Evolutionary conservation across 371 early-diverging fungal species (phyloP), one percentile per base, ranked within the genome.

Genomic region (Dichotomocladium elegans): DNA sequence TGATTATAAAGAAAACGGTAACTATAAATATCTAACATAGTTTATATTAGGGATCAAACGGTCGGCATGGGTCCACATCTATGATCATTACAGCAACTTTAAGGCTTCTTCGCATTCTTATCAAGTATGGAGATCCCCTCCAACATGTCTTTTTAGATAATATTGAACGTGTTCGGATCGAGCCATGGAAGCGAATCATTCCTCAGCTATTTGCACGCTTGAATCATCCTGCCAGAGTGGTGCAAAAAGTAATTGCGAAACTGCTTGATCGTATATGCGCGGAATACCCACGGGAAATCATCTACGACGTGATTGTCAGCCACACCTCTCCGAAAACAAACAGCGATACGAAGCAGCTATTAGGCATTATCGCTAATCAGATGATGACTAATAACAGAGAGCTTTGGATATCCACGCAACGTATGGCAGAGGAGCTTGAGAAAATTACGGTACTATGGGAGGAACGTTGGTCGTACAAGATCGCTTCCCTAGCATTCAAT

Each of bases 361-460:
- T 82, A 17, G 49, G 61, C 1, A 33, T 37, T 1, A 84, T 83
- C 44, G 74, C 77, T 0, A 71, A 61, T 17, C 68, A 63, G 8
- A 64, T 81, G 62, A 66, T 72, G 46, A 58, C 62, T 4, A 64
- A 68, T 2, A 68, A 80, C 27, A 73, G 65, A 3, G 57, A 60
- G 1, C 58, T 88, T n/a, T 81, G 90, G 47, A 55, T 61, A 1
- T 78, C 87, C 15, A 82, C 89, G 0, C 64, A 72, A 31, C 62
- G 62, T 12, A 67, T 88, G 62, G 75, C 88, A 15, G 69, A 77
- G 12, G 92, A 91, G 56, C 66, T 91, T 15, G 82, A 86, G 27
- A 71, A 82, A 33, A 72, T 91, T 3, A 88, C 94, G 0, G 89
- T 93, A 10, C 59, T 93, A 2, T 85, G 90, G 82, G 92, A 92